Evolutionary conservation across 768 basidiomycete genomes (phyloP), one percentile per base, ranked within the genome.

Genomic region (Rubroboletus pulcherrimus): DNA sequence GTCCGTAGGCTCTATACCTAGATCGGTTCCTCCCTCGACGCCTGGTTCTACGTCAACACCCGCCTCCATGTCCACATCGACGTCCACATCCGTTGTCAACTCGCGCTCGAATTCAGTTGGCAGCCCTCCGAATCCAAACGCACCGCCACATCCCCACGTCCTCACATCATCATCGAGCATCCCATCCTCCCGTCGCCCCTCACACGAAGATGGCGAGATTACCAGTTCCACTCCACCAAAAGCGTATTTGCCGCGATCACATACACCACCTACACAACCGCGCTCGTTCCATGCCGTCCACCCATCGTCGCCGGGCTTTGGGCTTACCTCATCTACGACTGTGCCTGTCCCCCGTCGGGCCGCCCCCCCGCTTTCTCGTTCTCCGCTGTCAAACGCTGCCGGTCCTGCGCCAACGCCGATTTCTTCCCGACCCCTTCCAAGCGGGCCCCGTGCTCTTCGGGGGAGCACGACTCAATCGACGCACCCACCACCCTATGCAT

Each of bases 141-240:
- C 39, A 10, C n/a, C 38, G 2, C 37, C 33, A 14, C 43, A 60
- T n/a, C 15, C 51, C 14, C 49, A 49, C 14, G 4, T 49, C 5
- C 17, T 45, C 8, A 24, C 53, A 31, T 40, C 52, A 34, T 57
- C 60, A 33, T 58, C 61, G 14, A 61, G 19, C 17, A 35, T 59
- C 9, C 52, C 59, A 39, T 24, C 57, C 42, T 56, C 71, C 8
- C 67, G 68, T n/a, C 67, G 70, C 9, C 63, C 68, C 0, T 75
- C 78, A 6, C 78, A 77, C 29, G 81, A 83, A 63, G 81, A 83
- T 40, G 81, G 81, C 5, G 81, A 82, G 64, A 81, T 83, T 52
- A 63, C 63, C 0, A 76, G 64, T 40, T 66, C 70, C n/a, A 70
- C 70, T 8, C 71, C 70, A n/a, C 68, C 65, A 30, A 74, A 73